These are phyloP conservation scores for Sugiyamaella floridensis DNA, from an alignment of 805 yeast species.

Conservation along the genomic window DNA sequence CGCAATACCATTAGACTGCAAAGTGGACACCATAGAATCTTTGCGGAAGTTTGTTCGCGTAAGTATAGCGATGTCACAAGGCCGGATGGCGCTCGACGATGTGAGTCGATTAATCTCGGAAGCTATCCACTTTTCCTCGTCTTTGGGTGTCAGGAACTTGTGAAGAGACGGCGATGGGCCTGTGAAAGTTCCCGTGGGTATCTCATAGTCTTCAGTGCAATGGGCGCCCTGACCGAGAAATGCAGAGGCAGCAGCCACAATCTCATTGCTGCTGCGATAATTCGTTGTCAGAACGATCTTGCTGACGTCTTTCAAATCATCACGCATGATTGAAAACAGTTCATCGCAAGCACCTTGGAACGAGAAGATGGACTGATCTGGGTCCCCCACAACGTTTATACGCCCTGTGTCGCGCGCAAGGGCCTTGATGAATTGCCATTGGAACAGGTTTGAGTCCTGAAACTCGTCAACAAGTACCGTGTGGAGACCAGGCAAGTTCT, in stretches of 20 bases:
- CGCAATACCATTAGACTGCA: slow-evolving; percentile 3
- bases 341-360: slow-evolving; percentile 71
- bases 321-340: slow-evolving; percentile 55
- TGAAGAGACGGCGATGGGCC: slow-evolving; percentile 30
- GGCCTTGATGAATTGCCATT: slow-evolving; percentile 54
- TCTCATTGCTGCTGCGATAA: slow-evolving; percentile 69
- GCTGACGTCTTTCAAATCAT: slow-evolving; percentile 29
- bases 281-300: slow-evolving; percentile 52
- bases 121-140: slow-evolving; percentile 57
- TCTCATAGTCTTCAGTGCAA: slow-evolving; percentile 13
- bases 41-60: slow-evolving; percentile 48
- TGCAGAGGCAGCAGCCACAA: slow-evolving; percentile 55
- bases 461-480: slow-evolving; percentile 84
- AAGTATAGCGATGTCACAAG: slow-evolving; percentile 58
- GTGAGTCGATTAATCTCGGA: slow-evolving; percentile 45
- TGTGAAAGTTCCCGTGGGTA: slow-evolving; percentile 4
- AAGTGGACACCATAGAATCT: slow-evolving; percentile 42
- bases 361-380: slow-evolving; percentile 83
- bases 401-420: slow-evolving; percentile 1
- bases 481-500: not conserved
- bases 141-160: slow-evolving; percentile 33
- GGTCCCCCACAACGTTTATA: slow-evolving; percentile 89
- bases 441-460: slow-evolving; percentile 82
- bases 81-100: slow-evolving; percentile 38
- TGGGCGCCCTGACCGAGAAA: slow-evolving; percentile 52